These are phyloP conservation scores for Ceratocystis cubensis DNA, from an alignment of 2,329 filamentous ascomycete species.

Conservation along the genomic window DNA sequence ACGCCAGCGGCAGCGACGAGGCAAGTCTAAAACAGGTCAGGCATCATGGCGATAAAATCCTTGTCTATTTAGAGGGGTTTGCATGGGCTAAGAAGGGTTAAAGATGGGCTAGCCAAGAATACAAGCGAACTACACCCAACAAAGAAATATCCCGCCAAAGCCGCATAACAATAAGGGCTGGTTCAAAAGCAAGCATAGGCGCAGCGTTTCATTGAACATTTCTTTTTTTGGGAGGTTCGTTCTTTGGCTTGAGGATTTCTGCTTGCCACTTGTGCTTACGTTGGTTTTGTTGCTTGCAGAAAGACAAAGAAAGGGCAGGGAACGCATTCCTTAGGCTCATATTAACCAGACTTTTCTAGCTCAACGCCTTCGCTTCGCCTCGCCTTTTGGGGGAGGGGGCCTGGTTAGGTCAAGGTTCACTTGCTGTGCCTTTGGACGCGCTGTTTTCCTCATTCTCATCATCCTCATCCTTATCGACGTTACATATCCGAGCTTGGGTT, in stretches of 20 bases:
- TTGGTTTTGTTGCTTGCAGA: conserved; percentile 1
- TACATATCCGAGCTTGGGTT: not conserved
- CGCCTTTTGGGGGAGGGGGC: not conserved
- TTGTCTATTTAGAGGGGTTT: not conserved
- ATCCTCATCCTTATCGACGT: not conserved
- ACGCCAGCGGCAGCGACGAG: not conserved
- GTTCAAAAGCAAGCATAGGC: not conserved
- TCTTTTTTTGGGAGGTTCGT: not conserved
- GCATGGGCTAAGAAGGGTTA: not conserved
- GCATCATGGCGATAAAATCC: not conserved
- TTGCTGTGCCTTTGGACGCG: not conserved
- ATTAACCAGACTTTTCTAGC: not conserved
- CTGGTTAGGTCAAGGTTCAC: too few species aligned
- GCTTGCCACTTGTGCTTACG: not conserved
- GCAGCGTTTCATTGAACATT: not conserved
- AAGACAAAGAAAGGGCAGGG: not conserved
- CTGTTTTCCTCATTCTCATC: not conserved
- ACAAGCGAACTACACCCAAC: not conserved
- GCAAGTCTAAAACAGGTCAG: not conserved
- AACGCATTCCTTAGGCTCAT: not conserved
- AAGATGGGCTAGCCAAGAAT: not conserved
- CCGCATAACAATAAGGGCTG: not conserved
- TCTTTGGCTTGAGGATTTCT: not conserved
- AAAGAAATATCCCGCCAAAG: not conserved
- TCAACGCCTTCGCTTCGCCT: conserved; percentile 7